Evolutionary conservation across 148 eudicot species (phyloP).

Genomic region (Agrostemma githago): DNA sequence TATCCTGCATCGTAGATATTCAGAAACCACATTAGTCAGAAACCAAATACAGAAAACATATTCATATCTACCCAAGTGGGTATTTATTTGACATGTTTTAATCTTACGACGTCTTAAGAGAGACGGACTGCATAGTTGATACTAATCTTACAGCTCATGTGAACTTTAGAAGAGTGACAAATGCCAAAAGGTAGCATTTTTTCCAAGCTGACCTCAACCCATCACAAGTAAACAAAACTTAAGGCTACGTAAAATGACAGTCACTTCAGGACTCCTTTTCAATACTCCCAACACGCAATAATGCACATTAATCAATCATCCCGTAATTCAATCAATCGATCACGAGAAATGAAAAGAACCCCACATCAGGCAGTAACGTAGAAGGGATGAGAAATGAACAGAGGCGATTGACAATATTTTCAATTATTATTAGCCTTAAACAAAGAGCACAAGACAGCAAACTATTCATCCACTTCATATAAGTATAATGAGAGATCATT

Average conservation of each 20-base stretch:
- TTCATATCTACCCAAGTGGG: neutral
- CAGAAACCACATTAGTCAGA: neutral
- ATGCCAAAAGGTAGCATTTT: neutral
- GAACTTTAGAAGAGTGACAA: slow-evolving; percentile 7
- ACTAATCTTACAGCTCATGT: neutral
- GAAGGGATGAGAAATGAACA: too few species aligned
- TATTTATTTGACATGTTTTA: too few species aligned
- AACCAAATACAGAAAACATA: neutral
- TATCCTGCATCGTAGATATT: slow-evolving; percentile 42
- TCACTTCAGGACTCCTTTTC: slow-evolving; percentile 12
- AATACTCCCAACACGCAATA: neutral
- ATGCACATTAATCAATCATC: neutral
- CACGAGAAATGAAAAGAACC: neutral
- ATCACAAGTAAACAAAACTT: slow-evolving; percentile 9
- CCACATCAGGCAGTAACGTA: neutral
- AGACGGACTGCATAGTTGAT: neutral
- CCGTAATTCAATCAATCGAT: neutral
- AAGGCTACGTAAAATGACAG: slow-evolving; percentile 5
- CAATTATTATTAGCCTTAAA: too few species aligned
- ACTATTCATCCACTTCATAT: too few species aligned
- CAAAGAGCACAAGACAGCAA: too few species aligned
- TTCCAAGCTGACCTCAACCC: neutral
- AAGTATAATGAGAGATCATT: too few species aligned
- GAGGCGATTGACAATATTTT: too few species aligned
- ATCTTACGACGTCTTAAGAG: too few species aligned